phyloP scores from a whole-genome alignment of 2,329 filamentous ascomycete species.

The Trichocomaceae sp. region DNA sequence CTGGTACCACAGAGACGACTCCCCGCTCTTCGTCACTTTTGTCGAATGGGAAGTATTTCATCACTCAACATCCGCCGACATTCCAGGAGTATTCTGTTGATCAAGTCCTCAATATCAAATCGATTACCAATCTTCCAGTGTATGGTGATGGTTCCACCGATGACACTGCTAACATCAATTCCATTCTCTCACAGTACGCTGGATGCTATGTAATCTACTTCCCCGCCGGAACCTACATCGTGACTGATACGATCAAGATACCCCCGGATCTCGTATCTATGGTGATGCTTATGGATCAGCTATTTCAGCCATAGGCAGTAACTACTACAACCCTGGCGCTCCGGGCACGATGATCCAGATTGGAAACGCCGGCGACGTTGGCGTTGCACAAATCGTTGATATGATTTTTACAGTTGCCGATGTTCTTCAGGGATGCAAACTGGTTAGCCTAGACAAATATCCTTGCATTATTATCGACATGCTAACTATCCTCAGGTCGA shows the following conservation, averaged over 20 bases:
- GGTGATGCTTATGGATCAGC: slow-evolving; percentile 49
- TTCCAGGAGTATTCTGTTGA: slow-evolving; percentile 38
- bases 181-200: slow-evolving; percentile 26
- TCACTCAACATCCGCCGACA: slow-evolving; percentile 33
- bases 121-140: slow-evolving; percentile 33
- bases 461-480: neutral
- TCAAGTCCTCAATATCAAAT: slow-evolving; percentile 44
- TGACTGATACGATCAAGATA: slow-evolving; percentile 42
- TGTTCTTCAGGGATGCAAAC: slow-evolving; percentile 37
- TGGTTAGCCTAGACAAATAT: slow-evolving; percentile 19
- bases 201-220: slow-evolving; percentile 28
- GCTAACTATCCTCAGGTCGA: slow-evolving; percentile 29
- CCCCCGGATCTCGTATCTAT: slow-evolving; percentile 46
- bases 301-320: slow-evolving; percentile 44
- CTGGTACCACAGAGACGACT: slow-evolving; percentile 26
- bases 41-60: slow-evolving; percentile 36
- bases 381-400: slow-evolving; percentile 47
- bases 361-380: slow-evolving; percentile 46
- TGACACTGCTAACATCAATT: slow-evolving; percentile 33
- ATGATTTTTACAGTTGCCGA: slow-evolving; percentile 48
- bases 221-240: slow-evolving; percentile 33
- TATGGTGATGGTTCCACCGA: slow-evolving; percentile 40
- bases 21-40: slow-evolving; percentile 27
- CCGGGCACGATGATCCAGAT: slow-evolving; percentile 48
- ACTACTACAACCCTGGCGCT: slow-evolving; percentile 38